Base-by-base conservation (phyloP, 176 grass and related monocot genomes). In the Tillandsia fasciculata region DNA sequence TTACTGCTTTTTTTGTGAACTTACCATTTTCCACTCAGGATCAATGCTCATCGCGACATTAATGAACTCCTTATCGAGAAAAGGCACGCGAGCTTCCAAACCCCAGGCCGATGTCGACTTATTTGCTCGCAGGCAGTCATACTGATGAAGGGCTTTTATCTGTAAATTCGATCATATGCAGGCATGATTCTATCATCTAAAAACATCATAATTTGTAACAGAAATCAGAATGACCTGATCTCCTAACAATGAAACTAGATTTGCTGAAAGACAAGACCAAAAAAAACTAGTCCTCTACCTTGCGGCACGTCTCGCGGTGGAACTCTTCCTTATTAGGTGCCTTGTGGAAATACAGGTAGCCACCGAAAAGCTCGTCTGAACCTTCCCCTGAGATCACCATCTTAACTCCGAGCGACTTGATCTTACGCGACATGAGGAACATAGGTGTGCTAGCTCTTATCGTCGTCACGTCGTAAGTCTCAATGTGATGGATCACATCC, bases 351-450 rank as follows among this genome's bases (percentile, higher is more conserved):
- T 99, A 99, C 64, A 99, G 74, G 69, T 99, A 99, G 15, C 95
- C 95, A 9, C 95, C 95, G 1, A 99, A 91, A 8, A 94, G 87
- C 82, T 99, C 95, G 49, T 99, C 95, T 7, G 95, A 87, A 0
- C 95, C 95, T 73, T 99, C 95, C 0, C 95, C 95, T 0, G 95
- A 99, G 68, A 99, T 82, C 75, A 99, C 95, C 95, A 99, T 99
- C 85, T 90, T 99, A 5, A 99, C 90, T 5, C 90, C 95, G 8
- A 99, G 84, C 18, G 89, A 79, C 81, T 99, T 99, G 77, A 99
- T 99, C 75, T 99, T 99, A 28, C 95, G 89, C 4, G 95, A 84
- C 95, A 99, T 99, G 0, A 99, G 89, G 75, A 90, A 99, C 95
- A 99, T 99, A 12, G 95, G 95, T 29, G 90, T 99, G 84, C 95